phyloP scores from a whole-genome alignment of 129 eudicot species.

The Gnaphalium uliginosum region DNA sequence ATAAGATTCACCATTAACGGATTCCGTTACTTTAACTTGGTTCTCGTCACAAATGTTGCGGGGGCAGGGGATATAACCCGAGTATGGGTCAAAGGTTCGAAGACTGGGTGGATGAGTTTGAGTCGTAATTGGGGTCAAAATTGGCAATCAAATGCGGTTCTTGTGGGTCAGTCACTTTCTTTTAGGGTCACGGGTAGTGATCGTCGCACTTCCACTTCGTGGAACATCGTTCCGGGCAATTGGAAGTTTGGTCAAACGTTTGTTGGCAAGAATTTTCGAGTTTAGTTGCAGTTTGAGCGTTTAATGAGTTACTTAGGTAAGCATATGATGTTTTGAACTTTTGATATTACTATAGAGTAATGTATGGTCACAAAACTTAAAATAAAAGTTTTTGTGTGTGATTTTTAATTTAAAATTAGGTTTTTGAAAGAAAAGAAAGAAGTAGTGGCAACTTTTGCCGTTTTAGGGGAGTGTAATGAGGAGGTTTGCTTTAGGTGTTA shows the following conservation, averaged over 20 bases:
- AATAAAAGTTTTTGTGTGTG: slow-evolving; percentile 22
- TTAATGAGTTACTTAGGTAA: not conserved
- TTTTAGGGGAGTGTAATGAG: slow-evolving; percentile 14
- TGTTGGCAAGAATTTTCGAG: slow-evolving; percentile 67
- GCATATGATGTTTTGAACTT: not conserved
- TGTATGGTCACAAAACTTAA: slow-evolving; percentile 10
- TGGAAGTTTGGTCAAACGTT: slow-evolving; percentile 87
- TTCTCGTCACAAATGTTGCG: slow-evolving; percentile 67
- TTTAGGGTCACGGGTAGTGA: slow-evolving; percentile 70
- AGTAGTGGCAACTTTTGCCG: not conserved
- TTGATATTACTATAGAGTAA: not conserved
- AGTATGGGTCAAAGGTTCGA: slow-evolving; percentile 68
- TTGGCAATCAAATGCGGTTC: slow-evolving; percentile 62
- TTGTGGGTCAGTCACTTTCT: slow-evolving; percentile 69
- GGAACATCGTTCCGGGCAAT: slow-evolving; percentile 59
- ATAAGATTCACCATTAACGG: slow-evolving; percentile 70
- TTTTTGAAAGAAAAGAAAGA: slow-evolving; percentile 16
- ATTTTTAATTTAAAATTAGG: slow-evolving; percentile 4
- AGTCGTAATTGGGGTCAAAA: slow-evolving; percentile 84
- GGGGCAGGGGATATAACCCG: slow-evolving; percentile 72
- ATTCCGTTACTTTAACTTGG: slow-evolving; percentile 71
- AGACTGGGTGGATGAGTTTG: slow-evolving; percentile 62
- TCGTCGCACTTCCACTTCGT: slow-evolving; percentile 62
- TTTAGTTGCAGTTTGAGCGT: slow-evolving; percentile 8
- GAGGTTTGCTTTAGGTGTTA: slow-evolving; percentile 20